Evolutionary conservation across 2,329 filamentous ascomycete species (phyloP).

Genomic region (Metarhizium brunneum): DNA sequence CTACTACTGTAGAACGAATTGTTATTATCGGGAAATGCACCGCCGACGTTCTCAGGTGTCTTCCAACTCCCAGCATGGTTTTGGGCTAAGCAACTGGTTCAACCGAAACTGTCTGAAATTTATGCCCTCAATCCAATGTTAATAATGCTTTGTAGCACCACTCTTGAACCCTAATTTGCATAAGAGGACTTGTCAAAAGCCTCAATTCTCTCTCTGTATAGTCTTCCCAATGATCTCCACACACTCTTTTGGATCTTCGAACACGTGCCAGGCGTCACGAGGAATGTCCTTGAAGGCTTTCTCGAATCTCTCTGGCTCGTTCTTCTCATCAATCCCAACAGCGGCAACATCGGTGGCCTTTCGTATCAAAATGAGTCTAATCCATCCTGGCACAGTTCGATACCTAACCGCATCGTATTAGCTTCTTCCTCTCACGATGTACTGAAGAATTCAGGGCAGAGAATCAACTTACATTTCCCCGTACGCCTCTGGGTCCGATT

Average conservation of each 20-base stretch:
- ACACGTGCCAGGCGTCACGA: constrained; percentile 66
- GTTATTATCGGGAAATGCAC: no score
- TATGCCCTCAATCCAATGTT: no score
- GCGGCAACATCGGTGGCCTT: constrained; percentile 69
- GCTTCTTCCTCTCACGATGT: not conserved
- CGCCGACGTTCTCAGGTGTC: no score
- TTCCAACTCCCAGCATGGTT: no score
- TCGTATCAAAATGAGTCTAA: constrained; percentile 75
- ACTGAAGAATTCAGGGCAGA: not conserved
- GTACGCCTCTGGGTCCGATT: constrained; percentile 85
- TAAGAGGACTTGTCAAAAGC: not conserved
- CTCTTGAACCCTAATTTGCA: not conserved
- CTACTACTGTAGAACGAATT: no score
- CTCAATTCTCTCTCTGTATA: not conserved
- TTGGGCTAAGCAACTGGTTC: no score
- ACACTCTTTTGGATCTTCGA: constrained; percentile 66
- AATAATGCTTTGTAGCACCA: not conserved
- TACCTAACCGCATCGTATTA: constrained; percentile 31
- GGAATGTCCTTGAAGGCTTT: constrained; percentile 73
- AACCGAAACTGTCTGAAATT: no score
- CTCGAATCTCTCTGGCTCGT: constrained; percentile 67
- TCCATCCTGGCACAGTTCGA: constrained; percentile 62
- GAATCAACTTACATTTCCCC: constrained; percentile 55
- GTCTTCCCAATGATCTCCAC: constrained; percentile 19
- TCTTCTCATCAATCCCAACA: constrained; percentile 62